A percentile compares a stretch with the other conserved stretches of the same genome.
phyloP scores from a whole-genome alignment of 768 basidiomycete species.

The Boletus vermiculosoides region DNA sequence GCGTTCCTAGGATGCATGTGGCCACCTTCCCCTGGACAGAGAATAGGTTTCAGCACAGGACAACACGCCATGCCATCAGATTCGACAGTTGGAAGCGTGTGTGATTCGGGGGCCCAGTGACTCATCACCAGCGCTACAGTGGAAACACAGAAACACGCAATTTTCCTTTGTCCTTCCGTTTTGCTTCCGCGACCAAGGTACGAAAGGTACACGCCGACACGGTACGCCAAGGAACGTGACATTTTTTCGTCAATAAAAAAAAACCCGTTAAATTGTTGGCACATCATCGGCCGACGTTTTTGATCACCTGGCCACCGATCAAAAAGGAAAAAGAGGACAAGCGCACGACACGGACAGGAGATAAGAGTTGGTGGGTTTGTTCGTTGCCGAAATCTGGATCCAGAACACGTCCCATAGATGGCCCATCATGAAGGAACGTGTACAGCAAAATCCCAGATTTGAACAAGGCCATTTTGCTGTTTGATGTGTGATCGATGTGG shows the following conservation, averaged over 20 bases:
- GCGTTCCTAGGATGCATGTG: background rate
- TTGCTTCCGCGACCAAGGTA: slow-evolving; percentile 1
- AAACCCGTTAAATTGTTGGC: no score
- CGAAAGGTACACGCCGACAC: background rate
- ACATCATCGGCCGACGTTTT: no score
- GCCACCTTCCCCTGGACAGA: background rate
- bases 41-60: no score
- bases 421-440: background rate
- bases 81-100: no score
- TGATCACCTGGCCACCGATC: background rate
- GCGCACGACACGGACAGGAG: background rate
- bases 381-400: background rate
- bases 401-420: background rate
- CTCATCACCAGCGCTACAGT: no score
- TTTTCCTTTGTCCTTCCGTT: background rate
- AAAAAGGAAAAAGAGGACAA: background rate
- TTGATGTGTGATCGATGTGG: slow-evolving; percentile 3
- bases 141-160: no score
- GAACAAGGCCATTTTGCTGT: background rate
- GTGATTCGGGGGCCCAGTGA: no score
- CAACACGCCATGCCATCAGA: no score
- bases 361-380: background rate
- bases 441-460: background rate
- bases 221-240: background rate
- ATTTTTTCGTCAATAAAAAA: background rate